These are phyloP conservation scores for Arthrobotrys sinensis DNA, from an alignment of 2,329 filamentous ascomycete genomes.

Conservation along the genomic window DNA sequence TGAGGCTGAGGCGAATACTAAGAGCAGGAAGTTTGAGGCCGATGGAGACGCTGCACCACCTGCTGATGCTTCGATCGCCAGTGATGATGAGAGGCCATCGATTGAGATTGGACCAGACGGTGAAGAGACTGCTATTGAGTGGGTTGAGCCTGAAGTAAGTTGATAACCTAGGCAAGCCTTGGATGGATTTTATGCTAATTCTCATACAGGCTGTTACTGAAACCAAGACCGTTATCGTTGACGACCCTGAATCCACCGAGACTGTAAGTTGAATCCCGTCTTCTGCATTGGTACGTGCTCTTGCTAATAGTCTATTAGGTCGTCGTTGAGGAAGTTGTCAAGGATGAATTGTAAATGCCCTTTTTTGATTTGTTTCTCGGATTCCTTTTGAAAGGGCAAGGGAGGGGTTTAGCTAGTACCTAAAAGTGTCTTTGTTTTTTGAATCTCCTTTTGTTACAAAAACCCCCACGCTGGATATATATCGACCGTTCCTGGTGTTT, in stretches of 20 bases:
- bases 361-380: background rate
- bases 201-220: conserved; percentile 4
- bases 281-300: background rate
- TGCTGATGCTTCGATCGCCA: conserved; percentile 33
- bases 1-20: conserved; percentile 50
- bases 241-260: conserved; percentile 28
- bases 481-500: conserved; percentile 16
- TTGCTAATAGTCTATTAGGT: conserved; percentile 34
- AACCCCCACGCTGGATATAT: conserved; percentile 41
- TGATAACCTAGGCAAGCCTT: background rate
- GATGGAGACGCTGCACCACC: conserved; percentile 39
- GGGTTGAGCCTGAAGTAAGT: conserved; percentile 38
- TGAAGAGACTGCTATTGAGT: conserved; percentile 28
- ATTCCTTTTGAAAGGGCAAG: background rate
- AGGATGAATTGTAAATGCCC: conserved; percentile 42
- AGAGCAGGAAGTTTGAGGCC: conserved; percentile 52
- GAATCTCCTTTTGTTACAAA: conserved; percentile 24
- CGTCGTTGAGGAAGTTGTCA: conserved; percentile 18
- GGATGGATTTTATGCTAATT: background rate
- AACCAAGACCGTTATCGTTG: conserved; percentile 37
- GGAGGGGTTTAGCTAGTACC: conserved; percentile 1
- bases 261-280: conserved; percentile 35
- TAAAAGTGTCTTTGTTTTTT: conserved; percentile 38
- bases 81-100: conserved; percentile 28
- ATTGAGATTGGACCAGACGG: conserved; percentile 23